These are phyloP conservation scores for Crotalaria pallida DNA, from an alignment of 306 rosid genomes.

Conservation along the genomic window DNA sequence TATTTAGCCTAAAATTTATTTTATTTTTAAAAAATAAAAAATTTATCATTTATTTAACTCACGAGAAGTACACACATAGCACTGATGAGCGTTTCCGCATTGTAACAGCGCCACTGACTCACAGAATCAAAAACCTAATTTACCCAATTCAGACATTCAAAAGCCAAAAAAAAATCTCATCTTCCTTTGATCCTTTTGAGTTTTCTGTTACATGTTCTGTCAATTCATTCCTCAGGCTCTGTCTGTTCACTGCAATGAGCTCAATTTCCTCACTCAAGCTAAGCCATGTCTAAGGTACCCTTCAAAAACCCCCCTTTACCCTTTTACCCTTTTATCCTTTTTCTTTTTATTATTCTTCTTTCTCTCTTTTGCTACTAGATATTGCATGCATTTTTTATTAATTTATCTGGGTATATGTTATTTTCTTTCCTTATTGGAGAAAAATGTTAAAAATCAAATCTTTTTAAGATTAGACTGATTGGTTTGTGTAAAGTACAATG, in stretches of 20 bases:
- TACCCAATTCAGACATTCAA: conserved; percentile 45
- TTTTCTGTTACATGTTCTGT: neutral
- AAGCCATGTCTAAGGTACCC: conserved; percentile 48
- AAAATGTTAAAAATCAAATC: neutral
- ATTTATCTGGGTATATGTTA: neutral
- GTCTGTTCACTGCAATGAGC: conserved; percentile 19
- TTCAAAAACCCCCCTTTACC: too few relatives aligned
- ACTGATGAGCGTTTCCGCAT: conserved; percentile 23
- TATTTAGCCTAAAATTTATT: too few relatives aligned
- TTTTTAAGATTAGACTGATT: too few relatives aligned
- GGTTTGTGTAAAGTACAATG: neutral
- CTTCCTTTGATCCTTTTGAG: neutral
- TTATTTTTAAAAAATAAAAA: too few relatives aligned
- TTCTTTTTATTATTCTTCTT: neutral
- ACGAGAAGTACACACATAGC: conserved; percentile 3
- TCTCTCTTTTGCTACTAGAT: neutral
- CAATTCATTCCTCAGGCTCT: conserved; percentile 17
- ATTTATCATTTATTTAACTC: conserved; percentile 18
- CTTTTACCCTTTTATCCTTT: neutral
- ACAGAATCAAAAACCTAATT: conserved; percentile 59
- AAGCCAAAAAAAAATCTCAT: conserved; percentile 24
- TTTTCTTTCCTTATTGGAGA: neutral
- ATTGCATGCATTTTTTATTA: conserved; percentile 24
- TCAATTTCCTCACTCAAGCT: conserved; percentile 20
- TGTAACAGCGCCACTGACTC: conserved; percentile 17